Conservation (phyloP, 495 filamentous ascomycete genomes). For the Daldinia grandis region DNA sequence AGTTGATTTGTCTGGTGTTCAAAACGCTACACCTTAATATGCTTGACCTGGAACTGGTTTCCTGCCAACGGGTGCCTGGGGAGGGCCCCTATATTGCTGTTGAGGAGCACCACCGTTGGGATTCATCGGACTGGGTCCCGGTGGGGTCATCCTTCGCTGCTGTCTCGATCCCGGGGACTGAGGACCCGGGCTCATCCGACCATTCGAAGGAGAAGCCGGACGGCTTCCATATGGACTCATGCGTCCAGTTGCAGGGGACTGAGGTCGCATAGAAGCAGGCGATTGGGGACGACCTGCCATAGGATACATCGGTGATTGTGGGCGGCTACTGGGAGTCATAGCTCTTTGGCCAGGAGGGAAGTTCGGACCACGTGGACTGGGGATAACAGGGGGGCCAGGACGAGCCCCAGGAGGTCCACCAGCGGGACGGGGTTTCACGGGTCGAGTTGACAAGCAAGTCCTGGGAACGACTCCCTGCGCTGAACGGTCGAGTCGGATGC, state of each 20-base stretch:
- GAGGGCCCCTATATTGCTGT: constrained; percentile 35
- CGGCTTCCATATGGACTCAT: constrained; percentile 50
- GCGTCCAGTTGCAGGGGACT: constrained; percentile 53
- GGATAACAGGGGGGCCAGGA: constrained; percentile 49
- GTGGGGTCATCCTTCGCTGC: constrained; percentile 60
- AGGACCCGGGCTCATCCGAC: constrained; percentile 50
- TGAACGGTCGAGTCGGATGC: constrained; percentile 87
- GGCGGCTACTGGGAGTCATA: constrained; percentile 54
- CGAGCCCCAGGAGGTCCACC: constrained; percentile 50
- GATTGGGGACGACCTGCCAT: constrained; percentile 51
- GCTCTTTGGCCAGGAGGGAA: constrained; percentile 58
- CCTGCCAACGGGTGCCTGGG: constrained; percentile 46
- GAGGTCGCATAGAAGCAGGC: constrained; percentile 45
- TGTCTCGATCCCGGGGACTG: constrained; percentile 50
- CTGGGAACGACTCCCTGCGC: constrained; percentile 92
- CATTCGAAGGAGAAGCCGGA: constrained; percentile 47
- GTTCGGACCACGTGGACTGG: constrained; percentile 50
- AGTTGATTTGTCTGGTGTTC: not conserved
- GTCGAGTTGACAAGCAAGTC: constrained; percentile 90
- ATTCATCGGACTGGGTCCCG: constrained; percentile 69
- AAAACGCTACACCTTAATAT: constrained; percentile 43
- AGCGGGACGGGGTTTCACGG: constrained; percentile 83
- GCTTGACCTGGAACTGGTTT: constrained; percentile 62
- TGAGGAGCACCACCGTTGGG: constrained; percentile 52
- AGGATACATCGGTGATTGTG: constrained; percentile 53